Conservation (phyloP, 2,329 filamentous ascomycete species). For the Akanthomyces lecanii region DNA sequence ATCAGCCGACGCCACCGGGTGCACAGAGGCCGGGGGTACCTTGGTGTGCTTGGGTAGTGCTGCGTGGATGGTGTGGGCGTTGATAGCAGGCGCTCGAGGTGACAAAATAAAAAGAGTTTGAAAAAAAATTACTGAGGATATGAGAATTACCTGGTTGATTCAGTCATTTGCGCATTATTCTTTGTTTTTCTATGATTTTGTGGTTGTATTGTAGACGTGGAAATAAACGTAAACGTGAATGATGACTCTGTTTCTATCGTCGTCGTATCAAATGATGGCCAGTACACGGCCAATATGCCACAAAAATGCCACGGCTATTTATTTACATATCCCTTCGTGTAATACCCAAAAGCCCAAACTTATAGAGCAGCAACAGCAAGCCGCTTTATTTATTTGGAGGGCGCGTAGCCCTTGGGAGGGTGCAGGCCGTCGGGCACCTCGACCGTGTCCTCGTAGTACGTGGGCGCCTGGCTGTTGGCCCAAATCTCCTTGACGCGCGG, state of each 20-base stretch:
- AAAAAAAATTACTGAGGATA: no score
- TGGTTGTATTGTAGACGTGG: no score
- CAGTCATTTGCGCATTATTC: no score
- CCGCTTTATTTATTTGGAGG: neutral
- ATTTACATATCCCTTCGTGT: neutral
- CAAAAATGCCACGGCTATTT: neutral
- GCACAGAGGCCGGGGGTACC: neutral
- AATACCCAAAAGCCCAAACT: neutral
- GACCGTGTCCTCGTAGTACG: conserved; percentile 40
- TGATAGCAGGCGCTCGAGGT: neutral
- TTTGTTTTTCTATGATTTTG: no score
- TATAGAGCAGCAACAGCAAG: neutral
- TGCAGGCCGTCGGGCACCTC: conserved; percentile 40
- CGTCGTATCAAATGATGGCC: neutral
- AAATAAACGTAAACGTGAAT: no score
- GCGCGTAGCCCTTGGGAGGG: conserved; percentile 37
- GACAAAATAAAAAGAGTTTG: neutral
- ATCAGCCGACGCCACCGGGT: conserved; percentile 14
- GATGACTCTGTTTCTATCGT: neutral
- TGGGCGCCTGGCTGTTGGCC: conserved; percentile 33
- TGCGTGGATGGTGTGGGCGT: neutral
- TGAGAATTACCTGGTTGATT: no score
- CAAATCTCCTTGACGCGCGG: conserved; percentile 36
- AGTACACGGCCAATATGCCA: neutral
- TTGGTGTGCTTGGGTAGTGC: neutral